Conservation (phyloP, 352 stramenopile species). For the Globisporangium radiosum region DNA sequence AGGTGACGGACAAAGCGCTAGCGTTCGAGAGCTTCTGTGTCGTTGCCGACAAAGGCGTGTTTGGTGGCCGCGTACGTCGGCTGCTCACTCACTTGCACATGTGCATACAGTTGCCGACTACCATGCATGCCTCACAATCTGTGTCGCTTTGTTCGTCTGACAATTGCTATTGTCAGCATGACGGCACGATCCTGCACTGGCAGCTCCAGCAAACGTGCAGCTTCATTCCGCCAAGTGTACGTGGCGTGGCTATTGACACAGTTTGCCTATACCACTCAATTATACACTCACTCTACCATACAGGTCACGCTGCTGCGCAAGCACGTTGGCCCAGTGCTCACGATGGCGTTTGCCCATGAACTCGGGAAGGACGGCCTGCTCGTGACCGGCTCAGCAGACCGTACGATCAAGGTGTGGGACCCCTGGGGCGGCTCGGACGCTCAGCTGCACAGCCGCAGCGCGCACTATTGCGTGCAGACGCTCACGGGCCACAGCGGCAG, state of each 20-base stretch:
- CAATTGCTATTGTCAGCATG: conserved; percentile 25
- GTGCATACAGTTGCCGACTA: neutral
- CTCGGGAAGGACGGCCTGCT: conserved; percentile 48
- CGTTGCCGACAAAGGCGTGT: conserved; percentile 38
- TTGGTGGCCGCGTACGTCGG: conserved; percentile 41
- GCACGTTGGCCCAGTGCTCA: conserved; percentile 42
- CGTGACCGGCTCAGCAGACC: conserved; percentile 57
- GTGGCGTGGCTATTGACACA: neutral
- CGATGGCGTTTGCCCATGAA: conserved; percentile 35
- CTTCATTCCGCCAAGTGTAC: conserved; percentile 41
- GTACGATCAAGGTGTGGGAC: conserved; percentile 71
- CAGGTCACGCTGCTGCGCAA: conserved; percentile 43
- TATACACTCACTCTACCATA: neutral
- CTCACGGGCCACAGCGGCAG: conserved; percentile 48
- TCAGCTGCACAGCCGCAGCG: conserved; percentile 22
- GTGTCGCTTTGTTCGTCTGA: neutral
- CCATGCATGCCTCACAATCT: neutral
- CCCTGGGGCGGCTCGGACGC: conserved; percentile 41
- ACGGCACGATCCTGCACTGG: conserved; percentile 59
- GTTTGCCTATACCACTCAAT: neutral
- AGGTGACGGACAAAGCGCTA: conserved; percentile 27
- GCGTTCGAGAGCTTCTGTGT: conserved; percentile 44
- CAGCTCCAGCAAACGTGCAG: conserved; percentile 34
- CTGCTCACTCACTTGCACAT: neutral
- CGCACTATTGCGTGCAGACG: conserved; percentile 56